Base-by-base conservation (phyloP, 352 stramenopile species). In the Pythium periplocum region DNA sequence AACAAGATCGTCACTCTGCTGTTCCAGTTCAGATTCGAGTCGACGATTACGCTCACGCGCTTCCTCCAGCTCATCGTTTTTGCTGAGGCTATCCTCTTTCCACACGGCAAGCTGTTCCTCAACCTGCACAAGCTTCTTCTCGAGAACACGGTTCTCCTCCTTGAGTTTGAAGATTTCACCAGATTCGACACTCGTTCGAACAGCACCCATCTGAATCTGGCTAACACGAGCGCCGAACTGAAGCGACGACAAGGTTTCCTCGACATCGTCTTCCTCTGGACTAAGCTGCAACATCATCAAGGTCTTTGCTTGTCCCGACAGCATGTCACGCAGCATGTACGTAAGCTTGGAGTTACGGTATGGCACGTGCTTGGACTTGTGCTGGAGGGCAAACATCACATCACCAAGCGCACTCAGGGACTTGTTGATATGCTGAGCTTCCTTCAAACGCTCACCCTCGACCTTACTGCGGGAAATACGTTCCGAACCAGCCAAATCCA, bases 391-490 rank as follows among this genome's bases (percentile, higher is more conserved):
- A 41, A 96, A 80, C 55, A 99, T 98, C 11, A 99, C 97, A 72
- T 99, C 97, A 40, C 96, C 96, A 26, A 99, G 79, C 39, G 96
- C 96, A 12, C 87, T 92, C 31, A 99, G 78, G 47, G 87, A 98
- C 75, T 99, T 99, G 87, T 99, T 99, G 65, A 99, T 99, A 63
- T 98, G 90, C 60, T 98, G 93, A 9, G 96, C 97, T 61, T 99
- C 97, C 56, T 97, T 97, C 40, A 99, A 67, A 0, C 82, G 79
- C 35, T 95, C 83, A 12, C 80, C 86, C 40, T 90, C 73, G 7
- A 93, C 85, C 61, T 90, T 73, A 42, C 78, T 91, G n/a, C 81
- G 78, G 35, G 78, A 84, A 44, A 98, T 86, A 33, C 95, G 84
- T 61, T 99, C 96, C 6, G 95, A 98, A n/a, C 94, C 94, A 4